A percentile compares a stretch with the other conserved stretches of the same genome.
These are phyloP conservation scores for Aureobasidium sp. DNA, from an alignment of 2,329 filamentous ascomycete species.

Conservation along the genomic window DNA sequence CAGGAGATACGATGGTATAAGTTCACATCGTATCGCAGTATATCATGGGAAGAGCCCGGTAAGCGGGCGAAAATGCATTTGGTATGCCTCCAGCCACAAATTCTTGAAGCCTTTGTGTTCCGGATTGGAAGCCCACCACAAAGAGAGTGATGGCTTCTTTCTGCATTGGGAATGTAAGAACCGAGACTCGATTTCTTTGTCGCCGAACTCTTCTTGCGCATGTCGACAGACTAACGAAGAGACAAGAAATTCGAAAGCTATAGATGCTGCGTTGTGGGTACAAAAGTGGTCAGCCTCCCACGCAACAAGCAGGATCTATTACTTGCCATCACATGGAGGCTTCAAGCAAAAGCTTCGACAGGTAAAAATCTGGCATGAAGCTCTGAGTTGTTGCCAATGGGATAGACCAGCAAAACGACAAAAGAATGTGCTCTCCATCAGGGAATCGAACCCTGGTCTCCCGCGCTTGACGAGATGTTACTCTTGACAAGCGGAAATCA, in stretches of 20 bases:
- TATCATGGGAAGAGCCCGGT: not conserved
- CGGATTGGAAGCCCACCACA: not conserved
- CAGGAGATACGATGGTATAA: too few relatives aligned
- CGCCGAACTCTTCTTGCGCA: not conserved
- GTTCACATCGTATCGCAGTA: not conserved
- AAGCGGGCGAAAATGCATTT: not conserved
- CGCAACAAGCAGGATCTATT: too few relatives aligned
- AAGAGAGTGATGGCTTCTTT: not conserved
- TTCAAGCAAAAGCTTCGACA: not conserved
- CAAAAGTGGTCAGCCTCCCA: too few relatives aligned
- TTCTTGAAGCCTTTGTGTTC: not conserved
- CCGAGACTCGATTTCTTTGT: not conserved
- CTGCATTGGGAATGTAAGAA: not conserved
- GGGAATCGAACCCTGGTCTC: constrained; percentile 30
- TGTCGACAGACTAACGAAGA: not conserved
- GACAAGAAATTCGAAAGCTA: not conserved
- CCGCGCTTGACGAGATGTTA: constrained; percentile 20
- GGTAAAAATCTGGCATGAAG: not conserved
- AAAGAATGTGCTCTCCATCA: constrained; percentile 16
- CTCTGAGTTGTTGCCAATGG: not conserved
- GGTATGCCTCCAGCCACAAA: not conserved
- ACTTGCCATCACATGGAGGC: not conserved
- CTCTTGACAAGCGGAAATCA: constrained; percentile 16
- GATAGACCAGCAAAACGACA: not conserved
- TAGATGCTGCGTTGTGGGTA: too few relatives aligned